Evolutionary conservation across 2,329 filamentous ascomycete species (phyloP).

Genomic region (Ophidiomyces ophidiicola): DNA sequence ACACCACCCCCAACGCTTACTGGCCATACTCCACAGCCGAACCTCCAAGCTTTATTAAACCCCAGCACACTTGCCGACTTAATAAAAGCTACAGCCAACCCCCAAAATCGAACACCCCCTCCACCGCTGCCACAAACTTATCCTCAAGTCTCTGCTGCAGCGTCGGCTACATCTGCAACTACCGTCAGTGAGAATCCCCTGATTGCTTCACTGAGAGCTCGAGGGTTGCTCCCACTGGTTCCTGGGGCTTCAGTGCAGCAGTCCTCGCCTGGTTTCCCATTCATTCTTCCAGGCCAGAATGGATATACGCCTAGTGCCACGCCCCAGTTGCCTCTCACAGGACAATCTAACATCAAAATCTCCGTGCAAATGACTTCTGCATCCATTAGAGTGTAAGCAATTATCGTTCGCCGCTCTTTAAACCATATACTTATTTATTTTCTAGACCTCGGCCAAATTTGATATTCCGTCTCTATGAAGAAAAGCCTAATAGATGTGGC

Average conservation of each 20-base stretch:
- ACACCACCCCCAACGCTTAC: constrained; percentile 9
- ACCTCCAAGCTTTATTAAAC: constrained; percentile 28
- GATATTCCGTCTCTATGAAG: constrained; percentile 62
- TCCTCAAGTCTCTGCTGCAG: constrained; percentile 46
- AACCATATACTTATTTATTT: background rate
- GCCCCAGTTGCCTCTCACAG: constrained; percentile 24
- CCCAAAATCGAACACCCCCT: constrained; percentile 31
- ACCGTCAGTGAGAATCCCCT: constrained; percentile 44
- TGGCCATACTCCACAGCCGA: constrained; percentile 20
- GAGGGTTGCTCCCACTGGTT: constrained; percentile 49
- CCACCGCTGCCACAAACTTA: constrained; percentile 36
- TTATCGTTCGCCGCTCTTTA: constrained; percentile 13
- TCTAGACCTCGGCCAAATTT: constrained; percentile 60
- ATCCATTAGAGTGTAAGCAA: constrained; percentile 60
- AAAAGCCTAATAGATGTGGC: constrained; percentile 72
- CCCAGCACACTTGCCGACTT: constrained; percentile 34
- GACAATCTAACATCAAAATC: constrained; percentile 21
- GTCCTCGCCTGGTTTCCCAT: constrained; percentile 32
- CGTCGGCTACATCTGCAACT: constrained; percentile 35
- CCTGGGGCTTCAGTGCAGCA: constrained; percentile 33
- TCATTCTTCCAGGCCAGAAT: constrained; percentile 29
- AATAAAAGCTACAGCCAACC: constrained; percentile 33
- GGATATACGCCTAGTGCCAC: constrained; percentile 27
- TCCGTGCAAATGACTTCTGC: constrained; percentile 47
- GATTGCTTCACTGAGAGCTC: constrained; percentile 54